Evolutionary conservation across 1,139 yeast species (phyloP).

Genomic region (Diutina rugosa): DNA sequence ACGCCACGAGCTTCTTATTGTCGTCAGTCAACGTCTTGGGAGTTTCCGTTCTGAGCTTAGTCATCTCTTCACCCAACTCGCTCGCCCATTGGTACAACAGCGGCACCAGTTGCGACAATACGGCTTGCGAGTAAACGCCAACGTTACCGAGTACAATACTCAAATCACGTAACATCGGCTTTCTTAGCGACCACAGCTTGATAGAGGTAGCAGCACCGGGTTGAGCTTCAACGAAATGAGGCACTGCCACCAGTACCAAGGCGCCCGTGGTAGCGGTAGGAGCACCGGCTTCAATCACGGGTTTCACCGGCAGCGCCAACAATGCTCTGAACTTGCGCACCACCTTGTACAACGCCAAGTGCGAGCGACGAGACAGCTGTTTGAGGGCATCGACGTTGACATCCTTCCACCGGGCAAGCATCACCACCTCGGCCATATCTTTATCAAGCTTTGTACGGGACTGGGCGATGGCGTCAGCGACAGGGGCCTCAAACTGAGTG

Average conservation of each 20-base stretch:
- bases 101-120: slow-evolving; percentile 12
- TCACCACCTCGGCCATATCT: slow-evolving; percentile 70
- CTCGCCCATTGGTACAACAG: slow-evolving; percentile 43
- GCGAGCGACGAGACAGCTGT: slow-evolving; percentile 87
- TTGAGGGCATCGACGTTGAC: slow-evolving; percentile 86
- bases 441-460: slow-evolving; percentile 52
- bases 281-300: slow-evolving; percentile 50
- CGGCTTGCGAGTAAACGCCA: slow-evolving; percentile 27
- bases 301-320: slow-evolving; percentile 38
- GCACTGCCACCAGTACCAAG: not conserved
- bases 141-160: slow-evolving; percentile 41
- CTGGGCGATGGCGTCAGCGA: slow-evolving; percentile 30
- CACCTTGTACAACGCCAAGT: slow-evolving; percentile 67
- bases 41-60: slow-evolving; percentile 58
- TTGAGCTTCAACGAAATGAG: slow-evolving; percentile 3
- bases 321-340: slow-evolving; percentile 71
- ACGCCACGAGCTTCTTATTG: slow-evolving; percentile 57
- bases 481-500: slow-evolving; percentile 42
- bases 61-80: slow-evolving; percentile 44
- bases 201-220: slow-evolving; percentile 8
- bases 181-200: slow-evolving; percentile 42
- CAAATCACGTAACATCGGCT: slow-evolving; percentile 40
- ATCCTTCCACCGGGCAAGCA: slow-evolving; percentile 95
- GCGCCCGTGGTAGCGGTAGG: not conserved
- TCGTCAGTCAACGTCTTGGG: slow-evolving; percentile 63